These are phyloP conservation scores for Clarireedia paspali DNA, from an alignment of 2,329 filamentous ascomycete species.

Conservation along the genomic window DNA sequence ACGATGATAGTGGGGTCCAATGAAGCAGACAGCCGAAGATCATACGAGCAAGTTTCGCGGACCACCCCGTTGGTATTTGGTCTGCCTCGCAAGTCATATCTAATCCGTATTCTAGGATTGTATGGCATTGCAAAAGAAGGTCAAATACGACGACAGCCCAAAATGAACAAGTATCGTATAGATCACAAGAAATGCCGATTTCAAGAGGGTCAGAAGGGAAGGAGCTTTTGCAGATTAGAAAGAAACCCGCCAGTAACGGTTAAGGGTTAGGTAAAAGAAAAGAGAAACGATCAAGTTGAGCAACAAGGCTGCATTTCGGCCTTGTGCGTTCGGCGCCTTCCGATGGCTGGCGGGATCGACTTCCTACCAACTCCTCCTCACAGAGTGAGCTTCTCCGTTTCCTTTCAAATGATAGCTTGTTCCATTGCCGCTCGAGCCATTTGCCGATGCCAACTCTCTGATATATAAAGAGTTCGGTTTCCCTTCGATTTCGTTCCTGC, in stretches of 20 bases:
- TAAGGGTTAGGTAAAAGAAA: slow-evolving; percentile 7
- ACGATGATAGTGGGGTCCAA: background rate
- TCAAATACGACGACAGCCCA: no score
- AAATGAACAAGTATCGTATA: no score
- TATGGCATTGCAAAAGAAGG: no score
- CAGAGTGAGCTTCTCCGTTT: slow-evolving; percentile 4
- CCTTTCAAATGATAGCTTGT: background rate
- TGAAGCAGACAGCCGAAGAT: background rate
- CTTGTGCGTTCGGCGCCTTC: slow-evolving; percentile 8
- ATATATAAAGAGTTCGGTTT: background rate
- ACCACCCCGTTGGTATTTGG: background rate
- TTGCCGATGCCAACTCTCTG: background rate
- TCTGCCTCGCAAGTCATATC: background rate
- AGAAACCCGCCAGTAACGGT: background rate
- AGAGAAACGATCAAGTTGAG: background rate
- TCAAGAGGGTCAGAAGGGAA: background rate
- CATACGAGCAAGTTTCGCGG: background rate
- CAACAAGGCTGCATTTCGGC: slow-evolving; percentile 3
- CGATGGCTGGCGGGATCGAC: background rate
- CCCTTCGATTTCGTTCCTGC: background rate
- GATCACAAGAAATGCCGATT: background rate
- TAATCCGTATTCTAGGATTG: background rate
- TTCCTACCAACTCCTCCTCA: background rate
- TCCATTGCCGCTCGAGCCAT: background rate
- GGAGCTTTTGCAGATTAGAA: background rate